Evolutionary conservation across 2,329 filamentous ascomycete genomes (phyloP).

Genomic region (Ophiostoma novo-ulmi): DNA sequence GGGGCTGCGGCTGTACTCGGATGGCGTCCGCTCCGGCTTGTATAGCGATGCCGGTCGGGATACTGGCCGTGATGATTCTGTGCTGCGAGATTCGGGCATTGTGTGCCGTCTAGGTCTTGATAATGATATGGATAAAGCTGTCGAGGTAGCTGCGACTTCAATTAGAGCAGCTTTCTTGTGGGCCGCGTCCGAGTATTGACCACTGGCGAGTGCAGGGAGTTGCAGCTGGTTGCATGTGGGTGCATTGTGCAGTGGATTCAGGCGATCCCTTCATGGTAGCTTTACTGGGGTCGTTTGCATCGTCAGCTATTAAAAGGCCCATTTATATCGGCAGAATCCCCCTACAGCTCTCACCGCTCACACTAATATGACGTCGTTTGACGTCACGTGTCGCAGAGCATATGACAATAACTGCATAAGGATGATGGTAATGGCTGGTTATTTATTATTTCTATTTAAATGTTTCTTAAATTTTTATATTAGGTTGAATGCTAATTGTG

Average conservation of each 20-base stretch:
- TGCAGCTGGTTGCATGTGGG: background rate
- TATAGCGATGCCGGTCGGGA: conserved; percentile 14
- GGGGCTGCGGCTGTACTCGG: conserved; percentile 15
- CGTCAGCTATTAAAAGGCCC: background rate
- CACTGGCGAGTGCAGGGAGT: conserved; percentile 4
- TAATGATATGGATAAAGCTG: background rate
- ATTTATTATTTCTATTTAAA: background rate
- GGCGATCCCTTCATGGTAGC: background rate
- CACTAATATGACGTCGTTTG: conserved; percentile 1
- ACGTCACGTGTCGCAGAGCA: background rate
- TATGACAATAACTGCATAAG: background rate
- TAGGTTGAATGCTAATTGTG: too few species aligned
- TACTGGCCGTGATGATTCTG: conserved; percentile 14
- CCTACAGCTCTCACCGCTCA: background rate
- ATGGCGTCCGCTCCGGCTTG: background rate
- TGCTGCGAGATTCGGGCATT: conserved; percentile 7
- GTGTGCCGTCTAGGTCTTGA: background rate
- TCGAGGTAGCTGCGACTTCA: background rate
- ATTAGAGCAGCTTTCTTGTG: conserved; percentile 7
- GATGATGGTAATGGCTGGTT: background rate
- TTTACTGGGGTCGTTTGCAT: background rate
- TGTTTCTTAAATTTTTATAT: too few species aligned
- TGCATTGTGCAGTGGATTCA: conserved; percentile 10
- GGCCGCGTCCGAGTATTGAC: background rate
- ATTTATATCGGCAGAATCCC: background rate